These are phyloP conservation scores for Brassica incana DNA, from an alignment of 345 rosid genomes.

Conservation along the genomic window DNA sequence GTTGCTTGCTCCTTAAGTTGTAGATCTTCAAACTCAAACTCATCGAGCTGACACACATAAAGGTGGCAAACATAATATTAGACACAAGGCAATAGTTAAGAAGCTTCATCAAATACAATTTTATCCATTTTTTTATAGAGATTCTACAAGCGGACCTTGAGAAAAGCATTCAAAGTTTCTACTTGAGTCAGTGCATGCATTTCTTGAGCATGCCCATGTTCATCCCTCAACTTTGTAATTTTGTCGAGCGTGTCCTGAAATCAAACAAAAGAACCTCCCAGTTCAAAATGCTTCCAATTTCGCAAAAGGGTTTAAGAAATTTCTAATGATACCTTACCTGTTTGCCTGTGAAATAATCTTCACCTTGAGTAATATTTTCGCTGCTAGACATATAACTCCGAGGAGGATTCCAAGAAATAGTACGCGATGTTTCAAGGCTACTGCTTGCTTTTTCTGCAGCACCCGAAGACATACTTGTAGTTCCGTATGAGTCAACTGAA, in stretches of 20 bases:
- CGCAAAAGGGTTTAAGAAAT: not conserved
- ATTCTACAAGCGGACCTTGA: slow-evolving; percentile 49
- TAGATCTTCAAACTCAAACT: slow-evolving; percentile 51
- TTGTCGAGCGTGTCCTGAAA: slow-evolving; percentile 43
- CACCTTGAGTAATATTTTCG: slow-evolving; percentile 36
- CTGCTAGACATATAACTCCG: slow-evolving; percentile 30
- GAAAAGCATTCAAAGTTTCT: slow-evolving; percentile 70
- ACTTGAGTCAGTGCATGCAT: slow-evolving; percentile 68
- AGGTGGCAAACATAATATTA: not conserved
- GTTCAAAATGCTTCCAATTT: not conserved
- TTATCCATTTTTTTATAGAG: not conserved
- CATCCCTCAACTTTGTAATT: slow-evolving; percentile 71
- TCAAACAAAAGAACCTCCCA: not conserved
- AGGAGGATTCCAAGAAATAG: slow-evolving; percentile 13
- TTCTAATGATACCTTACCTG: slow-evolving; percentile 37
- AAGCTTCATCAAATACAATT: not conserved
- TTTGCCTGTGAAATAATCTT: slow-evolving; percentile 43
- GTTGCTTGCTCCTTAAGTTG: slow-evolving; percentile 47
- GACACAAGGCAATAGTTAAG: not conserved
- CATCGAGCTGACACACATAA: slow-evolving; percentile 26
- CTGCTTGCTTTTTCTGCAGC: slow-evolving; percentile 18
- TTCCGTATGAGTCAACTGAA: slow-evolving; percentile 26
- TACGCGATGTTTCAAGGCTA: not conserved
- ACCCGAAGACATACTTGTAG: slow-evolving; percentile 17
- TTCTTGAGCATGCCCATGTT: slow-evolving; percentile 66